Evolutionary conservation across 2,329 filamentous ascomycete species (phyloP).

Genomic region (Pseudocercospora vitis): DNA sequence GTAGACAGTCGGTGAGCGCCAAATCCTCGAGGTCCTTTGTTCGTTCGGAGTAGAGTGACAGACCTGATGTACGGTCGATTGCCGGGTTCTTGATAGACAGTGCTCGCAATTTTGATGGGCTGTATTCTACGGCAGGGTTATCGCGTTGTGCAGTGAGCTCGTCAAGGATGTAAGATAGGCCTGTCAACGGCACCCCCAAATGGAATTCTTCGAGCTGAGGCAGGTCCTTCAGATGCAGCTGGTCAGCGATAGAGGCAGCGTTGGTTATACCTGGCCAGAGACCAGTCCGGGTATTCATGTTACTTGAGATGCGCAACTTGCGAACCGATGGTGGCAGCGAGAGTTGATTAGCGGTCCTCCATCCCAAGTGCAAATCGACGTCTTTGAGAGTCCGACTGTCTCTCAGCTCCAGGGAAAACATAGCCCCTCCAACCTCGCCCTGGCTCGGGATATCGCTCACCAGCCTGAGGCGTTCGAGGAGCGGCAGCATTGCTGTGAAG

Average conservation of each 20-base stretch:
- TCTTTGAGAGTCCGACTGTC: conserved; percentile 7
- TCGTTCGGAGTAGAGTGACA: neutral
- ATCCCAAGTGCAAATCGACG: conserved; percentile 10
- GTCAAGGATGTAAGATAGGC: neutral
- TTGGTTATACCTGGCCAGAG: neutral
- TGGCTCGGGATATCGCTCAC: neutral
- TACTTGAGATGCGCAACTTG: neutral
- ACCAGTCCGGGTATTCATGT: neutral
- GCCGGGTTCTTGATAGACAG: neutral
- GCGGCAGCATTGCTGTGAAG: conserved; percentile 4
- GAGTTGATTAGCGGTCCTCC: neutral
- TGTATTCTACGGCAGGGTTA: neutral
- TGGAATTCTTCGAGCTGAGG: conserved; percentile 12
- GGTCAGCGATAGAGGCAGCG: neutral
- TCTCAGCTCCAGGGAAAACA: conserved; percentile 13
- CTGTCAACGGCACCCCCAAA: conserved; percentile 8
- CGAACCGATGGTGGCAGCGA: conserved; percentile 13
- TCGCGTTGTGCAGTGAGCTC: neutral
- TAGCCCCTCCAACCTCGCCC: neutral
- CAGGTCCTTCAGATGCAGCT: conserved; percentile 4
- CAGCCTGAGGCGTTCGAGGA: conserved; percentile 9
- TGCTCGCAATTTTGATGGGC: conserved; percentile 4
- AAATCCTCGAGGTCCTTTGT: conserved; percentile 14
- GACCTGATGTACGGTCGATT: neutral
- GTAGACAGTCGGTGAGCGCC: conserved; percentile 10